Conservation (phyloP, 2,329 filamentous ascomycete species). For the Scedosporium dehoogii region DNA sequence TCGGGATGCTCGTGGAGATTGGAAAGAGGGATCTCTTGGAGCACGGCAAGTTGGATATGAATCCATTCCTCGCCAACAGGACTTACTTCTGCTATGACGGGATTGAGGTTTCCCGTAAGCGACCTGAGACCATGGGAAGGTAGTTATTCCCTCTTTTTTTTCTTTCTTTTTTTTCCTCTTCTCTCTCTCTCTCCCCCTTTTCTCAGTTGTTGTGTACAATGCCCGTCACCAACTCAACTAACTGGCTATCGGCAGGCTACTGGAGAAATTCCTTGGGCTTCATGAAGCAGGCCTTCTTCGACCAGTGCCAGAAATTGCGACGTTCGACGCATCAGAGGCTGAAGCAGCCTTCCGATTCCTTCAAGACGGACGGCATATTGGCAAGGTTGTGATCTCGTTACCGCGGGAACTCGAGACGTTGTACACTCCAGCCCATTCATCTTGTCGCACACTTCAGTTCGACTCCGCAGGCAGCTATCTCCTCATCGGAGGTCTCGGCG, state of each 20-base stretch:
- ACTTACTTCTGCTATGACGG: conserved; percentile 27
- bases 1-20: conserved; percentile 36
- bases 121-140: not conserved
- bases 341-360: conserved; percentile 7
- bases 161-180: not conserved
- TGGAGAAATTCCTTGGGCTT: not conserved
- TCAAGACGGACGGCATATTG: conserved; percentile 20
- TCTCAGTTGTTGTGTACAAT: too few relatives aligned
- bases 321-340: conserved; percentile 13
- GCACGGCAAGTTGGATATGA: conserved; percentile 31
- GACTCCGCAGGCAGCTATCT: conserved; percentile 17
- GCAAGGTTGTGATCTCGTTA: conserved; percentile 29
- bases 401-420: conserved; percentile 6
- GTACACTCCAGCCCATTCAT: not conserved
- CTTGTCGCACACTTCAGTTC: conserved; percentile 7
- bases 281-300: conserved; percentile 4
- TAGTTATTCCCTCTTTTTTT: not conserved
- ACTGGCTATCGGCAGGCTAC: not conserved
- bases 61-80: conserved; percentile 28
- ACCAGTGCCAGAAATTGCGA: conserved; percentile 16
- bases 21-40: conserved; percentile 26
- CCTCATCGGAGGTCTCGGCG: conserved; percentile 22
- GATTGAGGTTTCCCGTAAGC: conserved; percentile 5
- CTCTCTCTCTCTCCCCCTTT: not conserved
- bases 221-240: too few relatives aligned